Base-by-base conservation (phyloP, 2,329 filamentous ascomycete genomes). In the Tolypocladium album region DNA sequence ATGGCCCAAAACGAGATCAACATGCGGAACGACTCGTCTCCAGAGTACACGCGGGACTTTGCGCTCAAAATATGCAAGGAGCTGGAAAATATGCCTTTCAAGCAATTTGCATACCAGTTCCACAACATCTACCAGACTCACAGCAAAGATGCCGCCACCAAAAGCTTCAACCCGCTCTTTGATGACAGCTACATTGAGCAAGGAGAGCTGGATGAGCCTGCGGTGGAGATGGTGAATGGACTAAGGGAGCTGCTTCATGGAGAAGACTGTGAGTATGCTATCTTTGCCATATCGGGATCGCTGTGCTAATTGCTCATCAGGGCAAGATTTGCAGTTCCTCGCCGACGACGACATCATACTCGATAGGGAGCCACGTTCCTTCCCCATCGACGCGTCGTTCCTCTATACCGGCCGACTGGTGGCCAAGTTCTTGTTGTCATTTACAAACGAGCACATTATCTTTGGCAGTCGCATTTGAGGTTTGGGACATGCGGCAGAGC, bases 81-180 rank as follows among this genome's bases (percentile, higher is more conserved):
- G 66, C 74, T 85, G 55, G 82, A 85, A 67, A 82, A 82, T 64
- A 73, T 84, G 73, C 82, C 82, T 0, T 85, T 85, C 67, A 81
- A 78, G 69, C 82, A 85, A 69, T 83, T 85, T 65, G 80, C 79
- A 4, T 82, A 81, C 63, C 81, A 83, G 69, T 85, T 85, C 67
- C 82, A 85, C 68, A 77, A 83, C 66, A 75, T 83, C 60, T 85
- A 83, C 65, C 81, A 83, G 72, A 84, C 82, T 24, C 80, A 83
- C 67, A 76, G 74, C 59, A 74, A 74, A 64, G 79, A 83, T 62
- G 73, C 74, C 4, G 75, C 76, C 52, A 68, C 75, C 9, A 79
- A 74, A 68, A 74, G 81, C 56, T 85, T 83, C 66, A 85, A 84
- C 64, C 82, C 82, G 22, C 68, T 85, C n/a, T 64, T 79, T 9